Evolutionary conservation across 371 early-diverging fungal species (phyloP).

Genomic region (Mortierella sp.): DNA sequence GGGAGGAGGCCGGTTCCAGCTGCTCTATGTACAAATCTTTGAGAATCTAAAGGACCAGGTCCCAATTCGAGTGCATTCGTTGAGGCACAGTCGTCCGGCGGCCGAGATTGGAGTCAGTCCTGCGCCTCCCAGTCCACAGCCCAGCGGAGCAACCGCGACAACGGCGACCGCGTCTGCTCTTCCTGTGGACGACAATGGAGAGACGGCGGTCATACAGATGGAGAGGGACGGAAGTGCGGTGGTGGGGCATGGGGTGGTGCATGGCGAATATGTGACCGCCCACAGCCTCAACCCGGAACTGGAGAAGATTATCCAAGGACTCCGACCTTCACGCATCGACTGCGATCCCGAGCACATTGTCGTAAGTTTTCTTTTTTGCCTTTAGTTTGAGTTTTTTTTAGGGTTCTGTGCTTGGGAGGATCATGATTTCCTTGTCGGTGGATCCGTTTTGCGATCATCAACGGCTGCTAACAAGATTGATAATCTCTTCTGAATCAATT

Average conservation of each 20-base stretch:
- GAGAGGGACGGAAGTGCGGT: neutral
- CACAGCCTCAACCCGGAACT: slow-evolving; percentile 45
- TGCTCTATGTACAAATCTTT: slow-evolving; percentile 63
- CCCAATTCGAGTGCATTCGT: slow-evolving; percentile 51
- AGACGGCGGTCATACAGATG: slow-evolving; percentile 5
- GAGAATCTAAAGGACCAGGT: slow-evolving; percentile 55
- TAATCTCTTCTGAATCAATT: neutral
- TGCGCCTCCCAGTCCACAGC: neutral
- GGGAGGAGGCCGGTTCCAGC: slow-evolving; percentile 75
- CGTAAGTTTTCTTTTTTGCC: slow-evolving; percentile 24
- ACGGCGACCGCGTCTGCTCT: neutral
- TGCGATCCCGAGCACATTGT: slow-evolving; percentile 57
- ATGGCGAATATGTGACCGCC: slow-evolving; percentile 53
- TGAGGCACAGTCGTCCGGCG: slow-evolving; percentile 21
- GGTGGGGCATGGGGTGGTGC: slow-evolving; percentile 28
- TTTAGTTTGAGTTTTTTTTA: neutral
- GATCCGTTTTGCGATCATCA: neutral
- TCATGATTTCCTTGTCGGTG: neutral
- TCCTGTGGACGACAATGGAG: neutral
- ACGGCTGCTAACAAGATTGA: neutral
- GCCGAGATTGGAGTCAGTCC: neutral
- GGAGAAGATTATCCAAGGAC: slow-evolving; percentile 54
- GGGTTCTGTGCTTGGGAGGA: neutral
- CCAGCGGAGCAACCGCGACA: neutral
- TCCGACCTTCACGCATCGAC: slow-evolving; percentile 56